Conservation (phyloP, 306 rosid genomes). For the Amphicarpaea edgeworthii region DNA sequence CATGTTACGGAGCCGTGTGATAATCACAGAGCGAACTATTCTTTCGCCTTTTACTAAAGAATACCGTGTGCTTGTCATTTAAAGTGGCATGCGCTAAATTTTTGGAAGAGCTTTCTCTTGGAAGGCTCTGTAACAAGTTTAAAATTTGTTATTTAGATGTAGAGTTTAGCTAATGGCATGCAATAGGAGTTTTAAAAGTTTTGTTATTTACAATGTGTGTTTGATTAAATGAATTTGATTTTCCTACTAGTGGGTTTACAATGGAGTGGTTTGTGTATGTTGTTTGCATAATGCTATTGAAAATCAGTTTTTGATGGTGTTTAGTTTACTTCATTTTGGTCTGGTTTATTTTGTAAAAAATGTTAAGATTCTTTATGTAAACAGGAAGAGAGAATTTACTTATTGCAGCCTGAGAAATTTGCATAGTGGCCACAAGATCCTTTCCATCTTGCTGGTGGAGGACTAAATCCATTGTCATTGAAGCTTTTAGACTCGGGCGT, state of each 20-base stretch:
- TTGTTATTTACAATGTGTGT: too few relatives aligned
- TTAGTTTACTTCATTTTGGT: neutral
- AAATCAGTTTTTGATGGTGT: neutral
- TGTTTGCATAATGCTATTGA: neutral
- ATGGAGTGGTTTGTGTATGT: neutral
- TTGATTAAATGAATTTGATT: constrained; percentile 3
- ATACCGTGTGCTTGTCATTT: neutral
- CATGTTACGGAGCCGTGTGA: neutral
- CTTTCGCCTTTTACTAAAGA: constrained; percentile 56
- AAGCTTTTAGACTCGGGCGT: constrained; percentile 87
- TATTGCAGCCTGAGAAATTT: constrained; percentile 94
- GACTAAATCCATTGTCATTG: constrained; percentile 75
- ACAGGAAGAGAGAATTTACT: constrained; percentile 56
- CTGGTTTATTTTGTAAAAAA: neutral
- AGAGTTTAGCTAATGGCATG: too few relatives aligned
- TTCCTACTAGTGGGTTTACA: neutral
- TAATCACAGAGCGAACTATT: constrained; percentile 3
- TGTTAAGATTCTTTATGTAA: neutral
- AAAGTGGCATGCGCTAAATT: too few relatives aligned
- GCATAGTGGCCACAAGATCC: constrained; percentile 76
- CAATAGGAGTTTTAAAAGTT: too few relatives aligned
- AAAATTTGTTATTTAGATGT: too few relatives aligned
- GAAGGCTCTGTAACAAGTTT: too few relatives aligned
- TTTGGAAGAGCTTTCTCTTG: too few relatives aligned
- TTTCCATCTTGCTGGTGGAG: constrained; percentile 88